Base-by-base conservation (phyloP, 1,139 yeast species). In the Suhomyces choctaworum region DNA sequence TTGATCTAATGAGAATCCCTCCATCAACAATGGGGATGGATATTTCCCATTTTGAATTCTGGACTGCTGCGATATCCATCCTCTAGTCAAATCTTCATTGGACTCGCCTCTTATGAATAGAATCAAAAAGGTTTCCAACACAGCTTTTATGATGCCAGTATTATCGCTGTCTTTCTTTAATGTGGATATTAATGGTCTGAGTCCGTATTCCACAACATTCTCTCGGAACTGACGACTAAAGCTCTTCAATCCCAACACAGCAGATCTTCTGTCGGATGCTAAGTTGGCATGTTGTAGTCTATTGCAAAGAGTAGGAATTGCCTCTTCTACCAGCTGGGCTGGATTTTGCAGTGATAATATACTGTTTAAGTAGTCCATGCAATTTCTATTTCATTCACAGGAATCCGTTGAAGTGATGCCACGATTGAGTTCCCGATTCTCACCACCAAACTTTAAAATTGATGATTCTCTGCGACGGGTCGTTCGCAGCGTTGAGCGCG, bases 191-290 rank as follows among this genome's bases (percentile, higher is more conserved):
- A 94, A 66, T 1, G 92, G 89, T 42, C 90, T 72, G 27, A 92
- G 66, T 1, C 96, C 97, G 43, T 84, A 80, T 27, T 95, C 95
- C 31, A 92, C 89, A 3, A 94, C 97, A 3, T 82, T 66, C 58
- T 94, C 98, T 47, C 98, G 69, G 57, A 84, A 88, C 52, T 88
- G 90, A 40, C 97, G 70, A 44, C 95, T 80, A 56, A 90, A 90
- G 31, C 95, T 88, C 56, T 92, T 90, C 46, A 94, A 67, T 0
- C 96, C 94, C 31, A 92, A 69, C 3, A 92, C 86, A 0, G 98
- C 97, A 1, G 97, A 92, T 36, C 96, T 68, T 45, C 97, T 71
- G 60, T 94, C 98, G 25, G 87, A 80, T 2, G 94, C 70, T 47
- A 86, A 62, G 1, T 85, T 83, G 4, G 97, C 82, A 62, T 92